Conservation (phyloP, 179 eudicot genomes). For the Beta corolliflora region DNA sequence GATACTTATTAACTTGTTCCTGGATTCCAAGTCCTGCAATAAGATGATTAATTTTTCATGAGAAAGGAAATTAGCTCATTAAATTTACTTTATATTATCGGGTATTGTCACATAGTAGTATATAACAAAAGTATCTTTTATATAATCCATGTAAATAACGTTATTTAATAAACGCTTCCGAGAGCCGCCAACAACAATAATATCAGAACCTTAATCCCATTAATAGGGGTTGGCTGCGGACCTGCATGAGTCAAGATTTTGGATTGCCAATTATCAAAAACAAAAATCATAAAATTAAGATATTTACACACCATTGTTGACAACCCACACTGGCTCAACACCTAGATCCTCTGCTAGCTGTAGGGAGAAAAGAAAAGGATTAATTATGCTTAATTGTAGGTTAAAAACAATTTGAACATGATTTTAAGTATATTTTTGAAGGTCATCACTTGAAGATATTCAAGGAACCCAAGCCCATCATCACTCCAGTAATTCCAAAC, state of each 20-base stretch:
- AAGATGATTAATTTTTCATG: not conserved
- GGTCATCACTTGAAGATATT: conserved; percentile 49
- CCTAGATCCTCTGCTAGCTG: conserved; percentile 68
- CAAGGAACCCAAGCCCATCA: conserved; percentile 63
- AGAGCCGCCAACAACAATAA: too few relatives aligned
- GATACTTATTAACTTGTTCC: conserved; percentile 40
- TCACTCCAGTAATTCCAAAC: conserved; percentile 67
- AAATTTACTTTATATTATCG: too few relatives aligned
- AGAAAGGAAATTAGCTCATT: not conserved
- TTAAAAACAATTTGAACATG: not conserved
- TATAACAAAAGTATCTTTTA: too few relatives aligned
- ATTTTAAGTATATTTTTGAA: not conserved
- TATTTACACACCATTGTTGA: conserved; percentile 45
- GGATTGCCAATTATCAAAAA: too few relatives aligned
- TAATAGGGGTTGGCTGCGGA: too few relatives aligned
- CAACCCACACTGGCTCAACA: conserved; percentile 64
- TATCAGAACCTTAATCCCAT: too few relatives aligned
- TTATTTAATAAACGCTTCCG: too few relatives aligned
- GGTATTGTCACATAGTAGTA: too few relatives aligned
- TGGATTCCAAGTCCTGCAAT: conserved; percentile 41
- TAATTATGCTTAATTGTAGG: not conserved
- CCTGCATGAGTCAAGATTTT: too few relatives aligned
- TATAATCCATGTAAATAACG: too few relatives aligned
- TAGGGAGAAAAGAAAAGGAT: not conserved
- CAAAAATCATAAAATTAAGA: too few relatives aligned